Evolutionary conservation across 73 alveolate species (phyloP), one percentile per base, ranked within the genome.

Genomic region (Diophrys sp.): DNA sequence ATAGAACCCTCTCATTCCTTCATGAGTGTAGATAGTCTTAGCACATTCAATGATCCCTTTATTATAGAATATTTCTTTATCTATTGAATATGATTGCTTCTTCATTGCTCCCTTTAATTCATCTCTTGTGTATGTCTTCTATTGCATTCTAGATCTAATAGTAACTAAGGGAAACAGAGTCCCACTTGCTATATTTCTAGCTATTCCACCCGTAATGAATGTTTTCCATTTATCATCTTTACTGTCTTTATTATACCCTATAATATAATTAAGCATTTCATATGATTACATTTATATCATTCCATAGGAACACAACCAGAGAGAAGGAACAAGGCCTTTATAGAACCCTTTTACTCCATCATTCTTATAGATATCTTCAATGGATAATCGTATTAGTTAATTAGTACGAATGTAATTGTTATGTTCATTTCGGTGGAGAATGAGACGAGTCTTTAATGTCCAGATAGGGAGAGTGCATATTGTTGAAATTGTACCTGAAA

Each of bases 291-390:
- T n/a, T n/a, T n/a, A n/a, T n/a, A n/a, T n/a, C n/a, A n/a, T n/a
- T n/a, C n/a, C n/a, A n/a, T n/a, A n/a, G n/a, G n/a, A n/a, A n/a
- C n/a, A n/a, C n/a, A n/a, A n/a, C 69, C 54, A 14, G n/a, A 82
- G 33, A 18, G 33, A 14, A 29, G 90, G 90, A 26, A 82, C 32
- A 23, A 77, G 26, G n/a, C 91, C 91, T 68, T 77, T 76, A 56
- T 75, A 83, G 68, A 83, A 83, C 1, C 86, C 91, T 30, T 75
- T 33, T 0, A 77, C 32, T 26, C 91, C 91, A 70, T 83, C 91
- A 53, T 83, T 55, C 18, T 28, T 69, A 31, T 77, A 83, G 27
- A 75, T 84, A 44, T 78, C 77, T 69, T 70, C 70, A 27, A 67
- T 34, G 33, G 82, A 75, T n/a, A n/a, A n/a, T n/a, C n/a, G n/a